Base-by-base conservation (phyloP, 495 filamentous ascomycete species). In the Aspergillus asperescens region DNA sequence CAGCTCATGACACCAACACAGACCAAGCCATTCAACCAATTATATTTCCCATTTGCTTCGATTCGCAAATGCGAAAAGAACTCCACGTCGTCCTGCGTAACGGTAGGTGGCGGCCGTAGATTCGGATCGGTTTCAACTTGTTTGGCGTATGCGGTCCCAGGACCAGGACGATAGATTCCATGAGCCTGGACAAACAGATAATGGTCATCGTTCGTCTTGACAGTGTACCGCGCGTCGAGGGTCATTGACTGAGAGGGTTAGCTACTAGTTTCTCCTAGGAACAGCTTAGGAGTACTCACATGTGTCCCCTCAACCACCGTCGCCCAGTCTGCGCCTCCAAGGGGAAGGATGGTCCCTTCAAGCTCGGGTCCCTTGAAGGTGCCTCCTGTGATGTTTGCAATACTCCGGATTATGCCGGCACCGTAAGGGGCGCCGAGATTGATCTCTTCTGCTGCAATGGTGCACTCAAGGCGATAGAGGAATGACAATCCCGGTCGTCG, bases 1-100 rank as follows among this genome's bases (percentile, higher is more conserved):
- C 67, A 65, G 20, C 23, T 61, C 67, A 70, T 70, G 1, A 68
- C 65, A 1, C 65, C 65, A 18, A 68, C 41, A 43, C 64, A 70
- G 0, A 70, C 60, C 42, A 66, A 34, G 18, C 63, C 65, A 55
- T 70, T 66, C 42, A 68, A 51, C 63, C 62, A 68, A 27, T 70
- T 70, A 41, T 70, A 68, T 29, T 57, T 62, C 0, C 63, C 63
- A 0, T 56, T 63, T 2, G 65, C 53, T 50, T 68, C 61, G 10
- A 68, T 46, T 4, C 61, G 49, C 22, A 68, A 19, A 58, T 68
- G 65, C 0, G 65, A 66, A 31, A 68, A 68, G 45, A 66, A 68
- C 39, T 68, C 65, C 0, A 64, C 61, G 42, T 68, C 61, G 35
- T 64, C 61, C 23, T 66, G 65, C 0, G 63, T 55, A 1, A 64